phyloP scores from a whole-genome alignment of 1,284 basidiomycete species.

The Phenoliferia sp. region DNA sequence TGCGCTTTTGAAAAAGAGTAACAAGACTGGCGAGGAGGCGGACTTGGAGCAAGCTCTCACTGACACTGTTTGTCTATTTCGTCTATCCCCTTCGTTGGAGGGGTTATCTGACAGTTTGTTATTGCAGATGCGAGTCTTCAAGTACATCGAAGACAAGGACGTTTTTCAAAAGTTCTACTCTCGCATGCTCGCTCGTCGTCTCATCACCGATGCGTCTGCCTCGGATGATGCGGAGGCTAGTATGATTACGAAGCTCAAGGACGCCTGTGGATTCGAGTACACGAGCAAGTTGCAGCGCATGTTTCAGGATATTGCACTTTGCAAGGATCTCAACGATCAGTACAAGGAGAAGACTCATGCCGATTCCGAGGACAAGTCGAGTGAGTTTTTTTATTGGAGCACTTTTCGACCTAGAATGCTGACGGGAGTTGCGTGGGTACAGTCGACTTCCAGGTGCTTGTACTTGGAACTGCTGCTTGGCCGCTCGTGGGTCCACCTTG shows the following conservation, averaged over 20 bases:
- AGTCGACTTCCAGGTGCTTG: constrained; percentile 88
- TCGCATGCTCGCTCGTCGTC: constrained; percentile 89
- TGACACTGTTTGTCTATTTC: constrained; percentile 64
- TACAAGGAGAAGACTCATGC: constrained; percentile 93
- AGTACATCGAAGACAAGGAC: constrained; percentile 98
- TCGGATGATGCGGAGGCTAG: constrained; percentile 95
- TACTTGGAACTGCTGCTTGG: constrained; percentile 95
- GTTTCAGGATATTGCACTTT: constrained; percentile 91
- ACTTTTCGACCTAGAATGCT: background rate
- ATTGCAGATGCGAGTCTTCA: constrained; percentile 90
- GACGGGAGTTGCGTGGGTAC: constrained; percentile 7
- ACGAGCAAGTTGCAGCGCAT: constrained; percentile 96
- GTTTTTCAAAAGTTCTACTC: constrained; percentile 99
- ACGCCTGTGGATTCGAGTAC: constrained; percentile 97
- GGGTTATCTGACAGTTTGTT: background rate
- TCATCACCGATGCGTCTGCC: constrained; percentile 86
- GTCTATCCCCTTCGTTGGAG: background rate
- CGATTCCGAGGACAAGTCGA: constrained; percentile 52
- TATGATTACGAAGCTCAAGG: constrained; percentile 99
- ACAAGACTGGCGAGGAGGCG: constrained; percentile 84
- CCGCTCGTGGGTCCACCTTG: constrained; percentile 70
- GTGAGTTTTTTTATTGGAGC: constrained; percentile 27
- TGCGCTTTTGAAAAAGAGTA: constrained; percentile 85
- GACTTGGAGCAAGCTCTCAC: constrained; percentile 85
- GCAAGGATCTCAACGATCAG: constrained; percentile 91